A percentile compares a stretch with the other conserved stretches of the same genome.
Evolutionary conservation across 495 filamentous ascomycete genomes (phyloP).

Genomic region (Sordaria brevicollis): DNA sequence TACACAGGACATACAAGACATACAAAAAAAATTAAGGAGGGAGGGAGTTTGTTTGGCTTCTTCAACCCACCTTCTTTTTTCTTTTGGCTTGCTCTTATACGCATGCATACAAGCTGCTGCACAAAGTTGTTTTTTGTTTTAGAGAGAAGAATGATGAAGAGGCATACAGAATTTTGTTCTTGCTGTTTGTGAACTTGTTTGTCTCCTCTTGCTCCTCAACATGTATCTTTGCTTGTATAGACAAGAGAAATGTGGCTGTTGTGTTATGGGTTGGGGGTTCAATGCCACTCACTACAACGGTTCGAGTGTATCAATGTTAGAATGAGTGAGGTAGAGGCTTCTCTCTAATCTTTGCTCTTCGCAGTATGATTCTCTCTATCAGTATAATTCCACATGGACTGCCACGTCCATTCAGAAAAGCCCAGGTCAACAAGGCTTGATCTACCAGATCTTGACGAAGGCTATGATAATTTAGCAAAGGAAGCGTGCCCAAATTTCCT

Average conservation of each 20-base stretch:
- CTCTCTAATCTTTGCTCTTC: not conserved
- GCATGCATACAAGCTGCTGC: not conserved
- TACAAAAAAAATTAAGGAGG: not conserved
- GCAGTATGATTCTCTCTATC: not conserved
- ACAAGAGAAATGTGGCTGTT: not conserved
- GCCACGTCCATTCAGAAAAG: not conserved
- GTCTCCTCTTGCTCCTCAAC: not conserved
- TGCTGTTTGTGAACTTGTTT: not conserved
- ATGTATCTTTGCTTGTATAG: not conserved
- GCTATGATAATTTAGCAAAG: not conserved
- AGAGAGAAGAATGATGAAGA: not conserved
- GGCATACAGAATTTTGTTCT: not conserved
- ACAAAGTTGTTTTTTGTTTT: not conserved
- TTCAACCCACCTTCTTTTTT: not conserved
- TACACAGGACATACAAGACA: not conserved
- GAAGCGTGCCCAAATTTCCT: not conserved
- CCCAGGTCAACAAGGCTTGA: not conserved
- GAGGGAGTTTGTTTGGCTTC: not conserved
- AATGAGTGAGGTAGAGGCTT: not conserved
- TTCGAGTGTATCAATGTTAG: not conserved
- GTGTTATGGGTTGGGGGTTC: not conserved
- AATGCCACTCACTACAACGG: not conserved
- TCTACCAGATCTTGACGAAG: not conserved
- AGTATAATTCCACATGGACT: not conserved
- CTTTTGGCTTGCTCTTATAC: not conserved